Percentiles rank a stretch among this genome's conserved stretches.
These are phyloP conservation scores for Straminergon stramineum DNA, from an alignment of 225 moss, liverwort and hornwort genomes.

Conservation along the genomic window DNA sequence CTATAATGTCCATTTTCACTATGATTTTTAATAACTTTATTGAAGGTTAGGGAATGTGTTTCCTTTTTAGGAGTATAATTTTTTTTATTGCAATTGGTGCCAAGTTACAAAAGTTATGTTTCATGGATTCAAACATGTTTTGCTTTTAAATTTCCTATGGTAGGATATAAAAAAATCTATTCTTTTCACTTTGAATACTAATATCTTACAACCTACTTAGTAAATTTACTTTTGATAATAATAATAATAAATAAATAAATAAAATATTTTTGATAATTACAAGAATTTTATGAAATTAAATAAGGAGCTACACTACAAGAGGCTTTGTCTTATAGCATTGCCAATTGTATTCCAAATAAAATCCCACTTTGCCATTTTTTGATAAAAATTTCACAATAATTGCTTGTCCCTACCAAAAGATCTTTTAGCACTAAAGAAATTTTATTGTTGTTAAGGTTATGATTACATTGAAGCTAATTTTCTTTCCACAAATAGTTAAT, in stretches of 20 bases:
- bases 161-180: background rate
- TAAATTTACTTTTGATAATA: no score
- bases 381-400: rapidly evolving
- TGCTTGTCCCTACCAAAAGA: rapidly evolving
- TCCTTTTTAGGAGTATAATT: background rate
- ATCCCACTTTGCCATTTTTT: background rate
- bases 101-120: background rate
- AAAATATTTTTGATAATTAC: no score
- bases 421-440: background rate
- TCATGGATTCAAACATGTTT: no score
- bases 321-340: background rate
- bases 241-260: no score
- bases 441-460: background rate
- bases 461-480: no score
- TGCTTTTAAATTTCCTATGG: no score
- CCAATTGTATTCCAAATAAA: background rate
- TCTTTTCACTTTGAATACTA: no score
- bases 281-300: background rate
- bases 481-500: no score
- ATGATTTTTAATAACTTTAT: background rate
- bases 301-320: background rate
- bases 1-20: background rate
- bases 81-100: background rate
- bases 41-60: background rate
- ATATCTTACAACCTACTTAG: no score